phyloP scores from a whole-genome alignment of 192 early-diverging fungal species.

The Coemansia interrupta region DNA sequence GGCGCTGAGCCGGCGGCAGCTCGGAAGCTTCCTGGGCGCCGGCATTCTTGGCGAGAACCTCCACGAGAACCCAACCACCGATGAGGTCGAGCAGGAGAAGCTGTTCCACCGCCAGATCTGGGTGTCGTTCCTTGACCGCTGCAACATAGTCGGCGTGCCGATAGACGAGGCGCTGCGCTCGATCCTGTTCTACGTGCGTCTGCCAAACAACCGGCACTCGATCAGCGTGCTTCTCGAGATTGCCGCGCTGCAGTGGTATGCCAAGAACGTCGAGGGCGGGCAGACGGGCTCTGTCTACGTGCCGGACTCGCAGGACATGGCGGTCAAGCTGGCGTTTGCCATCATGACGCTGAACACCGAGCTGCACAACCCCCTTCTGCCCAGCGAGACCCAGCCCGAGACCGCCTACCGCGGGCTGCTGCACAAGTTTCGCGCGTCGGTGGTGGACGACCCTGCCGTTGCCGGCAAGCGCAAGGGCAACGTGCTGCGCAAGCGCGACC shows the following conservation, averaged over 20 bases:
- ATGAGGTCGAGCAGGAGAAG: slow-evolving; percentile 50
- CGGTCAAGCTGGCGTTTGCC: slow-evolving; percentile 50
- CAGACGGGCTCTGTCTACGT: slow-evolving; percentile 25
- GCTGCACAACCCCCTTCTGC: slow-evolving; percentile 52
- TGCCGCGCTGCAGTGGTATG: slow-evolving; percentile 48
- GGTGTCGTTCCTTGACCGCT: slow-evolving; percentile 48
- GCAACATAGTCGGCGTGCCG: slow-evolving; percentile 45
- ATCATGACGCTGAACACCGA: slow-evolving; percentile 54
- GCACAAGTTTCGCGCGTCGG: slow-evolving; percentile 49
- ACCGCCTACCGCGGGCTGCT: slow-evolving; percentile 41
- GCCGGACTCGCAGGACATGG: slow-evolving; percentile 49
- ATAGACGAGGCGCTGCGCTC: slow-evolving; percentile 53
- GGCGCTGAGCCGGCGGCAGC: slow-evolving; percentile 50
- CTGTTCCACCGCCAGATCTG: slow-evolving; percentile 50
- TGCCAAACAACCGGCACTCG: slow-evolving; percentile 38
- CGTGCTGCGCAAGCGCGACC: slow-evolving; percentile 55
- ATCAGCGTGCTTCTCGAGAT: slow-evolving; percentile 50
- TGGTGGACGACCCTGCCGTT: slow-evolving; percentile 51
- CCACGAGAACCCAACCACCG: slow-evolving; percentile 39
- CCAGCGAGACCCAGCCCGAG: slow-evolving; percentile 36
- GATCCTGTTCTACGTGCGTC: slow-evolving; percentile 45
- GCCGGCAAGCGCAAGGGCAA: slow-evolving; percentile 51
- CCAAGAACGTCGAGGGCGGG: slow-evolving; percentile 32
- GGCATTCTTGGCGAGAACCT: slow-evolving; percentile 50
- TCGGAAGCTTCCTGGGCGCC: slow-evolving; percentile 43